phyloP scores from a whole-genome alignment of 345 rosid species.

The Eucalyptus microcorys region DNA sequence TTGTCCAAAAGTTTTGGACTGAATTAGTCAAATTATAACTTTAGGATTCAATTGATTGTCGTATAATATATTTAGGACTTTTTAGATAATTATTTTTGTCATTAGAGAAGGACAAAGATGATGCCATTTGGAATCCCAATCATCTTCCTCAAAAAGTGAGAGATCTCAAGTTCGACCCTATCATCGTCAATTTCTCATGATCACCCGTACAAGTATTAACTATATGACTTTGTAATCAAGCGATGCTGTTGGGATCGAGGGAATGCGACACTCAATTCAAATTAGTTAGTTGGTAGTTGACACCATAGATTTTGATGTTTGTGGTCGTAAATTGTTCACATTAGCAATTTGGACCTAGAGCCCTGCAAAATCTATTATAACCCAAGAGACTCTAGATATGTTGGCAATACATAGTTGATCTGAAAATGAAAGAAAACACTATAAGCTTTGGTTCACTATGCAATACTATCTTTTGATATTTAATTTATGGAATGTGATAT shows the following conservation, averaged over 20 bases:
- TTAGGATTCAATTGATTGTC: fast-evolving
- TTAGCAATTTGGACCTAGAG: background rate
- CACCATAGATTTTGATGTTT: background rate
- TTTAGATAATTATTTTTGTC: too few species aligned
- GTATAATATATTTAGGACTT: too few species aligned
- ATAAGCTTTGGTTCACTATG: fast-evolving
- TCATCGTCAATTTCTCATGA: too few species aligned
- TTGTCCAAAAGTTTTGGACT: fast-evolving
- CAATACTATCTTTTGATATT: background rate
- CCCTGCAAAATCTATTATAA: background rate
- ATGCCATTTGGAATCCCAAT: too few species aligned
- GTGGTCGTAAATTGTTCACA: too few species aligned
- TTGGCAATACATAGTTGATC: too few species aligned
- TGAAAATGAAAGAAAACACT: too few species aligned
- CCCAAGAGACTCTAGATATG: background rate
- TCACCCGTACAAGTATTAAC: background rate
- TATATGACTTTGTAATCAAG: background rate
- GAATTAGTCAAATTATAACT: too few species aligned
- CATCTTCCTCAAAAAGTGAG: background rate
- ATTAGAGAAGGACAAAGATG: too few species aligned
- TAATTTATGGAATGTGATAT: fast-evolving
- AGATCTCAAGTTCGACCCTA: background rate
- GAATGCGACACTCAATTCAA: fast-evolving
- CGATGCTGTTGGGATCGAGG: fast-evolving
- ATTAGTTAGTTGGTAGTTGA: background rate